Evolutionary conservation across 2,329 filamentous ascomycete species (phyloP), one percentile per base, ranked within the genome.

Genomic region (Magnaporthiopsis rhizophila): DNA sequence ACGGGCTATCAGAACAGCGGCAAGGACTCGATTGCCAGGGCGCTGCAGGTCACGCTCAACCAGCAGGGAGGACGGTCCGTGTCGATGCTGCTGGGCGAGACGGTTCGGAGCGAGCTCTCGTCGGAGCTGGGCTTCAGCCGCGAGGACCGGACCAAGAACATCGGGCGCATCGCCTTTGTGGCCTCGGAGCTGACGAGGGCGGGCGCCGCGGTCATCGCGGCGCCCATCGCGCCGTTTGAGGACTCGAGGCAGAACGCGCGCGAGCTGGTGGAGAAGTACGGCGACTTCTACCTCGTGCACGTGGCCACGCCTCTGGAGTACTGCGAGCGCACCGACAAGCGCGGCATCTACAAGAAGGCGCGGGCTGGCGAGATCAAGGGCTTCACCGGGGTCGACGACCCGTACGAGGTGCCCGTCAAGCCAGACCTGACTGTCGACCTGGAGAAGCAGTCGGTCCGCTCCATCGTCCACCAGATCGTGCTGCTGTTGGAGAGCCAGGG

Each of bases 341-440:
- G 89, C 67, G 95, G 95, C 66, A 88, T 97, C 74, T 99, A 98
- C 79, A 84, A 84, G 69, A 86, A 86, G 75, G 95, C 95, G 57
- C 86, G 95, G 67, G 84, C 83, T 26, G 95, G 95, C 65, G 90
- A 97, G 81, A 96, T 99, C 79, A 95, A 93, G 86, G 93, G 93
- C 68, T 99, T 99, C 85, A 99, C 95, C 9, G 95, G 95, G 72
- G 92, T 99, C 65, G 94, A 98, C 75, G 94, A 98, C 80, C 93
- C 95, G 61, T 99, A 99, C 75, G 95, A 99, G 87, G 74, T 78
- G 28, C 95, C 95, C 12, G 72, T 79, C 69, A 92, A 94, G 79
- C 86, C 93, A 38, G 88, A 98, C 75, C 82, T 99, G 69, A 86
- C 87, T 6, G 94, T 98, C 56, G 90, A 98, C 77, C 76, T 89